phyloP scores from a whole-genome alignment of 306 rosid genomes.

The Lotus japonicus region DNA sequence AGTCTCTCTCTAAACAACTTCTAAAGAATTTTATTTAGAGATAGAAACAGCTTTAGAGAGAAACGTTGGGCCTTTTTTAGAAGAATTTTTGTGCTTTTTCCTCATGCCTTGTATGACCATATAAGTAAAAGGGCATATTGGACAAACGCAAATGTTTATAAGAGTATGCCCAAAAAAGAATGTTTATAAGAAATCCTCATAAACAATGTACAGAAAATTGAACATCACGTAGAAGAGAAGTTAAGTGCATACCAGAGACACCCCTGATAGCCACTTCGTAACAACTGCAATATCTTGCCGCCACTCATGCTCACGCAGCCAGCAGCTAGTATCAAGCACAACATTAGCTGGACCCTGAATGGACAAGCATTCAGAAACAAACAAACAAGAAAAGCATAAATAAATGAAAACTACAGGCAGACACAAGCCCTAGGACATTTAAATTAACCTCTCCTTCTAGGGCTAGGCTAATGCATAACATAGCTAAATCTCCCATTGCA shows the following conservation, averaged over 20 bases:
- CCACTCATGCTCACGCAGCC: conserved; percentile 94
- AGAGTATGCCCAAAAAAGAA: not conserved
- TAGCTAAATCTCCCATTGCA: not conserved
- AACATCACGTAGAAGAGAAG: conserved; percentile 20
- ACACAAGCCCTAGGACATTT: not conserved
- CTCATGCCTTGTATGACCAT: not conserved
- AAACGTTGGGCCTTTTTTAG: not conserved
- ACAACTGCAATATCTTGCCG: conserved; percentile 92
- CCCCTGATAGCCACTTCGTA: conserved; percentile 96
- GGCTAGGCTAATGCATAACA: not conserved
- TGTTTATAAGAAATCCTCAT: not conserved
- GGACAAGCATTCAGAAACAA: conserved; percentile 20
- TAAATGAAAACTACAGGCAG: not conserved
- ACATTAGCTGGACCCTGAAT: conserved; percentile 78
- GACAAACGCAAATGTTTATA: not conserved
- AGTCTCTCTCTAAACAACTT: not conserved
- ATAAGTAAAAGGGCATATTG: not conserved
- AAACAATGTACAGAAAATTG: not conserved
- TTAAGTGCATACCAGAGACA: conserved; percentile 59
- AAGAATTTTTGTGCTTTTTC: not conserved
- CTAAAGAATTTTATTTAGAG: not conserved
- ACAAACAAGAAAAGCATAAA: not conserved
- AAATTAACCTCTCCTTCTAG: not conserved
- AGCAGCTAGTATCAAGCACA: conserved; percentile 71
- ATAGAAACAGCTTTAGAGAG: not conserved